Evolutionary conservation across 257 asterid species (phyloP).

Genomic region (Oldenlandia corymbosa): DNA sequence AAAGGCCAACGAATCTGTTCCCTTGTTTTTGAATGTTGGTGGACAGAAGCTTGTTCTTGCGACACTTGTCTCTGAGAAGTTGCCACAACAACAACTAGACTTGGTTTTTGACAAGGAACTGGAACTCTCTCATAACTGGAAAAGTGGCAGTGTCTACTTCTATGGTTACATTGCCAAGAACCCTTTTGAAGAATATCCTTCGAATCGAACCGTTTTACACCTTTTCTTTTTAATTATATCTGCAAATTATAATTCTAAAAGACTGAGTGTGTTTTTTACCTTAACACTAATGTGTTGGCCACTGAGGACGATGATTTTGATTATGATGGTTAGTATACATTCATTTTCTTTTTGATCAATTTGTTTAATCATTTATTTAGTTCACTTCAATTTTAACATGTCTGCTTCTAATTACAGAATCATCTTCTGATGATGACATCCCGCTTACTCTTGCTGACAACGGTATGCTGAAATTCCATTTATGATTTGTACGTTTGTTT

Average conservation of each 20-base stretch:
- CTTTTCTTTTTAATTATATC: not conserved
- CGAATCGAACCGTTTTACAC: not conserved
- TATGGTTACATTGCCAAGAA: conserved; percentile 57
- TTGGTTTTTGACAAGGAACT: conserved; percentile 51
- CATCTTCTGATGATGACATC: conserved; percentile 49
- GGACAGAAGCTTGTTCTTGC: conserved; percentile 71
- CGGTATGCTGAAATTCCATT: conserved; percentile 29
- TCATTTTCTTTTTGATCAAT: not conserved
- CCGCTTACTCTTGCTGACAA: conserved; percentile 30
- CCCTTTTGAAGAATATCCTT: conserved; percentile 64
- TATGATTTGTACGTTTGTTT: not conserved
- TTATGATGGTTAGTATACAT: conserved; percentile 37
- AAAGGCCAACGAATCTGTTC: conserved; percentile 38
- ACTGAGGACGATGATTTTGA: conserved; percentile 26
- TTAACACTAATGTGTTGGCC: conserved; percentile 36
- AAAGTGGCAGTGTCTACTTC: conserved; percentile 66
- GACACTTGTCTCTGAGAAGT: conserved; percentile 58
- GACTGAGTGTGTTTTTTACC: too few species aligned
- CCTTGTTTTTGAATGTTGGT: conserved; percentile 46
- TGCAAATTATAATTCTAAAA: too few species aligned
- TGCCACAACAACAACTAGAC: conserved; percentile 76
- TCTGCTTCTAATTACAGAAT: conserved; percentile 28
- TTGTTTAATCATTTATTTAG: not conserved
- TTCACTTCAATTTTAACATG: not conserved
- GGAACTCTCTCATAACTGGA: conserved; percentile 71